Conservation (phyloP, 371 early-diverging fungal genomes). For the Synchytrium microbalum region DNA sequence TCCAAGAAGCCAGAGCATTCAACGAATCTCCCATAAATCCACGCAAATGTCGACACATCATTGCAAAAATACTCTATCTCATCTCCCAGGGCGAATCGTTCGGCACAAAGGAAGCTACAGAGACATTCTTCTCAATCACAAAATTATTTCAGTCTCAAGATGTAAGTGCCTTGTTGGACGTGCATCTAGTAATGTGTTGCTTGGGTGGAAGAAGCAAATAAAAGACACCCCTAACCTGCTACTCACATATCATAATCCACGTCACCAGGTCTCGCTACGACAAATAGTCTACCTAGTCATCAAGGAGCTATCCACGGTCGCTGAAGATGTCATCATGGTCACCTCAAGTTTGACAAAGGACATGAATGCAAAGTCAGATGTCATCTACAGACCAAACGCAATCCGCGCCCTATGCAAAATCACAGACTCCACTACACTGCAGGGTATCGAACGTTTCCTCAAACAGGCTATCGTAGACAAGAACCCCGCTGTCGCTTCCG, state of each 20-base stretch:
- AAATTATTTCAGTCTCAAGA: slow-evolving; percentile 96
- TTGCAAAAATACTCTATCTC: slow-evolving; percentile 90
- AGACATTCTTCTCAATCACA: slow-evolving; percentile 93
- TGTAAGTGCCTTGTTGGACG: slow-evolving; percentile 46
- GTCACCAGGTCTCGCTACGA: slow-evolving; percentile 66
- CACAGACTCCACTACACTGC: slow-evolving; percentile 90
- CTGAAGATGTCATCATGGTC: slow-evolving; percentile 96
- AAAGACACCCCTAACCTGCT: not conserved
- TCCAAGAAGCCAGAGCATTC: slow-evolving; percentile 95
- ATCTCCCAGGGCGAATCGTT: slow-evolving; percentile 85
- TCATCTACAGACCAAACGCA: slow-evolving; percentile 89
- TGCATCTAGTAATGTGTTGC: not conserved
- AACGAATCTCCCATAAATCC: slow-evolving; percentile 94
- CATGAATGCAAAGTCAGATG: slow-evolving; percentile 77
- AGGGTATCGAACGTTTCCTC: slow-evolving; percentile 89
- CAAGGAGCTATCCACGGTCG: slow-evolving; percentile 86
- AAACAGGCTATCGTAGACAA: slow-evolving; percentile 97
- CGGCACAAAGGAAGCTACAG: slow-evolving; percentile 87
- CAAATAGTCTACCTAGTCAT: slow-evolving; percentile 96
- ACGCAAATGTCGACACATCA: slow-evolving; percentile 79
- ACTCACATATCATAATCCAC: not conserved
- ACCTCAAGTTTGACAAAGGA: slow-evolving; percentile 93
- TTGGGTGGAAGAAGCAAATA: not conserved
- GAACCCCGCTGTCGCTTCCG: slow-evolving; percentile 78
- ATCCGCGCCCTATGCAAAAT: slow-evolving; percentile 93